Base-by-base conservation (phyloP, 371 early-diverging fungal species). In the Syncephalis plumigaleata region DNA sequence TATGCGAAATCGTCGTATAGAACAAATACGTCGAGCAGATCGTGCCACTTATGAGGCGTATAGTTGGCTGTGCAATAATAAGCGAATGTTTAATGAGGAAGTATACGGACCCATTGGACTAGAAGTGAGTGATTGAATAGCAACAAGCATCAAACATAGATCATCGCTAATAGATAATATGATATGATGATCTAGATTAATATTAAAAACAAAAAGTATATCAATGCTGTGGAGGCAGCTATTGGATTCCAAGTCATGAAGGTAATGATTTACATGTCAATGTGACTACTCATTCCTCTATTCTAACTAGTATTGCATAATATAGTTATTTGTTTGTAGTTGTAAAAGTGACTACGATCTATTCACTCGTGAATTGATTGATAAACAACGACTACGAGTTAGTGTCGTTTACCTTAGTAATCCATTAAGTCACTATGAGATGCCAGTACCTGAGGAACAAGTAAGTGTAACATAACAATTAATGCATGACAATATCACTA, bases 251-350 rank as follows among this genome's bases (percentile, higher is more conserved):
- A 31, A 31, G 31, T 31, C 4, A 31, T 31, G 31, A 31, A 31
- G 31, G 31, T 31, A 31, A 38, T 43, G 45, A 43, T 15, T 16
- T 24, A 39, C n/a, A 20, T 8, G 25, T 17, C 39, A 22, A 20
- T 24, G 9, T 15, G 42, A 42, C 31, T 17, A 7, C 37, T 38
- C 17, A 36, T 50, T 36, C 31, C 26, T 8, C 48, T 13, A 20
- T 36, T 23, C 36, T 3, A n/a, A 37, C 3, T 54, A 16, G 9
- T 27, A 23, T 48, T 15, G 39, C 42, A 21, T 46, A 22, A 18
- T 36, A 23, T 68, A 87, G 77, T 72, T 71, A 0, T 88, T 90
- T 63, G 75, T 91, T 0, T 76, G 79, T 45, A 83, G 84, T 57
- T 64, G 66, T 15, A 54, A 78, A 46, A 71, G 68, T 31, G 95